Conservation (phyloP, 73 alveolate genomes). For the Paramecium sexaurelia region DNA sequence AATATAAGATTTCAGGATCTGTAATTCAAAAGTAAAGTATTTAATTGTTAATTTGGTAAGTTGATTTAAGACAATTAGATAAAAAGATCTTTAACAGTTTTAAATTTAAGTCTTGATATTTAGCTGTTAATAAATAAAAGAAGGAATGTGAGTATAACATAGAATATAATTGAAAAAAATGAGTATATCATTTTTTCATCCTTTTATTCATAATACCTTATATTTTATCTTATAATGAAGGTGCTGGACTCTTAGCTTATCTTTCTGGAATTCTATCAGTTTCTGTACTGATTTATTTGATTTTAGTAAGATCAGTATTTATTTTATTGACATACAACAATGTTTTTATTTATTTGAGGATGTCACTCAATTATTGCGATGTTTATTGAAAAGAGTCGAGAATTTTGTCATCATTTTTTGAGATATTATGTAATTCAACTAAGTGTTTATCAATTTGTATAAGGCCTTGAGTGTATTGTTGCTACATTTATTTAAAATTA, state of each 20-base stretch:
- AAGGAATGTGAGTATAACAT: too few species aligned
- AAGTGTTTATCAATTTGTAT: slow-evolving; percentile 46
- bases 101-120: too few species aligned
- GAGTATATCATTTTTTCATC: slow-evolving; percentile 24
- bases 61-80: too few species aligned
- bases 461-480: slow-evolving; percentile 13
- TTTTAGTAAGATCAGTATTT: neutral
- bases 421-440: slow-evolving; percentile 44
- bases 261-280: slow-evolving; percentile 1
- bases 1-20: too few species aligned
- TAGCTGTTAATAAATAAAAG: too few species aligned
- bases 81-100: too few species aligned
- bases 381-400: neutral
- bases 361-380: slow-evolving; percentile 8
- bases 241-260: neutral
- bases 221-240: neutral
- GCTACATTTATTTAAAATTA: neutral
- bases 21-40: too few species aligned
- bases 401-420: neutral
- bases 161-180: too few species aligned
- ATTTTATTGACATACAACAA: slow-evolving; percentile 27
- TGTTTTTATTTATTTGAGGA: slow-evolving; percentile 9
- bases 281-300: neutral
- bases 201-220: slow-evolving; percentile 17
- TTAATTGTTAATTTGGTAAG: too few species aligned